A percentile compares a stretch with the other conserved stretches of the same genome.
Conservation (phyloP, 208 protist genomes). For the Crithidia acanthocephali region DNA sequence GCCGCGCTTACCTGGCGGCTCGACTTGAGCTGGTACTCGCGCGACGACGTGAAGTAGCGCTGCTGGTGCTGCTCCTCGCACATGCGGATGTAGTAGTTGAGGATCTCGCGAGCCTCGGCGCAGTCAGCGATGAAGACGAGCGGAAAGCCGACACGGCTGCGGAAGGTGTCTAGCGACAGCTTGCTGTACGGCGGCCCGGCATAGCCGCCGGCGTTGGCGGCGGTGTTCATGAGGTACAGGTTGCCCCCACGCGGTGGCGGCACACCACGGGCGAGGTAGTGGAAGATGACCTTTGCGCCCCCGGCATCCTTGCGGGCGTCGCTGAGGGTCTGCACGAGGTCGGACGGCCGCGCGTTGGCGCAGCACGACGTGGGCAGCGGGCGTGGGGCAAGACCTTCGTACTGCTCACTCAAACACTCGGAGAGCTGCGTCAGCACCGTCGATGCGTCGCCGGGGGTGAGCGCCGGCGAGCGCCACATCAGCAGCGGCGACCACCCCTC, state of each 20-base stretch:
- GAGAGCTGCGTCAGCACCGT: conserved; percentile 65
- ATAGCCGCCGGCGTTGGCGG: conserved; percentile 26
- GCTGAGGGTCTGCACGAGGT: conserved; percentile 61
- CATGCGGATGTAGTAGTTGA: conserved; percentile 65
- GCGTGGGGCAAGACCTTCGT: conserved; percentile 69
- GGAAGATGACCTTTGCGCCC: conserved; percentile 76
- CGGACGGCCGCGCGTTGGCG: conserved; percentile 55
- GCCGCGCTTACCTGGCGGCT: conserved; percentile 42
- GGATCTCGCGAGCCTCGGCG: conserved; percentile 64
- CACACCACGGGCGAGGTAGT: conserved; percentile 82
- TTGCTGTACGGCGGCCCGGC: conserved; percentile 40
- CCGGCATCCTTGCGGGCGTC: conserved; percentile 73
- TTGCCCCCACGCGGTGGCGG: conserved; percentile 53
- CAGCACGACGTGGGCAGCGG: conserved; percentile 55
- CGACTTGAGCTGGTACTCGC: conserved; percentile 48
- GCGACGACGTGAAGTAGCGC: conserved; percentile 51
- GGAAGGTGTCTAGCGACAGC: conserved; percentile 64
- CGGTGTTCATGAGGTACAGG: conserved; percentile 52
- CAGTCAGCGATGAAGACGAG: conserved; percentile 89
- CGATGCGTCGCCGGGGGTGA: conserved; percentile 57
- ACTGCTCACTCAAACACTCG: conserved; percentile 70
- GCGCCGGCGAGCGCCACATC: conserved; percentile 75
- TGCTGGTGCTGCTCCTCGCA: conserved; percentile 68
- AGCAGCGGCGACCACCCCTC: conserved; percentile 53
- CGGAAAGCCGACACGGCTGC: conserved; percentile 63